Evolutionary conservation across 139 green algal genomes (phyloP), one percentile per base, ranked within the genome.

Genomic region (Picochlorum sp.): DNA sequence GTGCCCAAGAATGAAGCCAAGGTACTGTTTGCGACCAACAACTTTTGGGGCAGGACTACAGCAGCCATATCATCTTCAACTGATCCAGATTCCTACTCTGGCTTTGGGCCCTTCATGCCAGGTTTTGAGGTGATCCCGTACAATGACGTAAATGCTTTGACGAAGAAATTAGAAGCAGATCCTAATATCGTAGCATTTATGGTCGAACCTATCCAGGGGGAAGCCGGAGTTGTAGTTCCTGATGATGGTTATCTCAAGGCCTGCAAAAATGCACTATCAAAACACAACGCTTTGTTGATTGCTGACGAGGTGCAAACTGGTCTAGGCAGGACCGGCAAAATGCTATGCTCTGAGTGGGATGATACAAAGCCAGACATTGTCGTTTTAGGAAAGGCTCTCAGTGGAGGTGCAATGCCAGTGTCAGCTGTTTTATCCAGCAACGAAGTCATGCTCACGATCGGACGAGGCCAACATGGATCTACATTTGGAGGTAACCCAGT

Each of bases 301-400:
- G 80, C 87, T 7, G 91, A 98, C 60, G 91, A 98, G 72, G 91
- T 98, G 33, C 91, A 98, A 72, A 95, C 89, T 12, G 91, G 91
- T 6, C 96, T 98, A 62, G 94, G 37, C 78, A 76, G 89, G 47
- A 96, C 87, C 5, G 89, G 89, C 24, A 70, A 70, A 31, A 89
- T 98, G 82, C 77, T 97, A 49, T 75, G 67, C 25, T 78, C 70
- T 64, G 85, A 98, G 55, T 86, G 81, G 67, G 92, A 98, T 24
- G 76, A 64, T 41, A 75, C 94, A 9, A 68, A 68, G 31, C 92
- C 93, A 7, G 92, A 98, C 72, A 84, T 98, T 41, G 70, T 95
- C 18, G 79, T 98, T 18, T 76, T 98, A 45, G 90, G 87, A 54
- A 95, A 95, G 64, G 79, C 79, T 16, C 70, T 96, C n/a, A 83